Conservation (phyloP, 2,329 filamentous ascomycete genomes). For the Massarina eburnea region DNA sequence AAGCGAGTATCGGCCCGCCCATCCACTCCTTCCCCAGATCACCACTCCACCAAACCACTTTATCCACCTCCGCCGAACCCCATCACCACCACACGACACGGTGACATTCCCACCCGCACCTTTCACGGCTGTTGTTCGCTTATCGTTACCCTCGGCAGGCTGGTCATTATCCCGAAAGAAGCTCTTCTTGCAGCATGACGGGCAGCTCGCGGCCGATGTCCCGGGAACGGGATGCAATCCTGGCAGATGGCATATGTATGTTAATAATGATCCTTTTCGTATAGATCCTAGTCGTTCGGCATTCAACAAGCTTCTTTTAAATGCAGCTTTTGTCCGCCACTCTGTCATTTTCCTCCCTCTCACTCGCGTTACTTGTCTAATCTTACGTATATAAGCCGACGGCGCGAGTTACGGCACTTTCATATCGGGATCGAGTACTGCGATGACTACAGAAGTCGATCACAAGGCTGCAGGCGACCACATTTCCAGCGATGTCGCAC, state of each 20-base stretch:
- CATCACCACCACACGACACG: constrained; percentile 5
- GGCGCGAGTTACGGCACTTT: constrained; percentile 15
- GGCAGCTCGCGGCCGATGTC: constrained; percentile 1
- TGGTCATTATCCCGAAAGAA: neutral
- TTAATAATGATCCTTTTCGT: constrained; percentile 8
- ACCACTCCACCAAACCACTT: constrained; percentile 10
- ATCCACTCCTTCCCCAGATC: constrained; percentile 8
- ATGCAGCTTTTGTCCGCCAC: constrained; percentile 13
- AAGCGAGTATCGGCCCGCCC: constrained; percentile 9
- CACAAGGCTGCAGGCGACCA: constrained; percentile 23
- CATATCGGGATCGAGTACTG: constrained; percentile 10
- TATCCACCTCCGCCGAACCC: constrained; percentile 12
- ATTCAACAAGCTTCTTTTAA: constrained; percentile 16
- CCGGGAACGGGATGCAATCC: constrained; percentile 14
- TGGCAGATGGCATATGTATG: constrained; percentile 16
- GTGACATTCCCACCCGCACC: constrained; percentile 5
- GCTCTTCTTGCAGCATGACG: constrained; percentile 6
- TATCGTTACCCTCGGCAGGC: neutral
- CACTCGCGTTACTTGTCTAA: constrained; percentile 2
- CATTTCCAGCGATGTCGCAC: constrained; percentile 25
- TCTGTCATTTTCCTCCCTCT: constrained; percentile 2
- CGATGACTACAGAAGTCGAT: constrained; percentile 17
- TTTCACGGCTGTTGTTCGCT: neutral
- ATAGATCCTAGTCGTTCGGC: constrained; percentile 2
- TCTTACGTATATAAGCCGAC: constrained; percentile 5